Evolutionary conservation across 139 green algal genomes (phyloP), one percentile per base, ranked within the genome.

Genomic region (Pleodorina starrii): DNA sequence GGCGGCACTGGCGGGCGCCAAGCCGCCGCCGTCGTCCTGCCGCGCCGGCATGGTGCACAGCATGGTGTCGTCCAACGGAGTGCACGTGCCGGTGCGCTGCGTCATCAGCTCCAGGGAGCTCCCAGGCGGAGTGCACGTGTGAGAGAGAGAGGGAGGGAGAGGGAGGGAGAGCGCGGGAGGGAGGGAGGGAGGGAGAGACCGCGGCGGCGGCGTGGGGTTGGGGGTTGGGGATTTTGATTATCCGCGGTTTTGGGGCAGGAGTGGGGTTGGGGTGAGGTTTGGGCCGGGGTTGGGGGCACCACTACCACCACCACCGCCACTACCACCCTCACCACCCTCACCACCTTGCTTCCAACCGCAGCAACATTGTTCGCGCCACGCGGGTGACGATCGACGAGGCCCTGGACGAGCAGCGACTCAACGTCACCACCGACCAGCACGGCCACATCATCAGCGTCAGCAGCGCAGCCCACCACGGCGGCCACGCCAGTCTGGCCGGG

Each of bases 331-430:
- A 12, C 54, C 7, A 32, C 21, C 9, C 29, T 12, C 54, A 12
- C 5, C 54, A 66, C 29, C 29, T 66, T 66, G 25, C 2, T 12
- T 66, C 54, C 54, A n/a, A n/a, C 68, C 46, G 0, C 69, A 89
- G 84, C 23, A 59, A 83, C 69, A 77, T 89, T 1, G 84, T 82
- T 0, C 87, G 71, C 40, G 87, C 66, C 27, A 48, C 14, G 2
- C 80, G 80, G 27, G 68, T 87, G 27, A 50, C 69, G 2, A 21
- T 35, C 14, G 76, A 87, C 19, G 77, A 83, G 63, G 48, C 48
- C 27, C 25, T 92, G 25, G 84, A 90, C 72, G 91, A 94, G 50
- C 86, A 90, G 54, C 88, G 91, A 29, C 36, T 94, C 63, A 44
- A 51, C 63, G 75, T 94, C 48, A 83, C 73, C 23, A 86, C 90